Evolutionary conservation across 768 basidiomycete genomes (phyloP).

Genomic region (Saitozyma podzolica): DNA sequence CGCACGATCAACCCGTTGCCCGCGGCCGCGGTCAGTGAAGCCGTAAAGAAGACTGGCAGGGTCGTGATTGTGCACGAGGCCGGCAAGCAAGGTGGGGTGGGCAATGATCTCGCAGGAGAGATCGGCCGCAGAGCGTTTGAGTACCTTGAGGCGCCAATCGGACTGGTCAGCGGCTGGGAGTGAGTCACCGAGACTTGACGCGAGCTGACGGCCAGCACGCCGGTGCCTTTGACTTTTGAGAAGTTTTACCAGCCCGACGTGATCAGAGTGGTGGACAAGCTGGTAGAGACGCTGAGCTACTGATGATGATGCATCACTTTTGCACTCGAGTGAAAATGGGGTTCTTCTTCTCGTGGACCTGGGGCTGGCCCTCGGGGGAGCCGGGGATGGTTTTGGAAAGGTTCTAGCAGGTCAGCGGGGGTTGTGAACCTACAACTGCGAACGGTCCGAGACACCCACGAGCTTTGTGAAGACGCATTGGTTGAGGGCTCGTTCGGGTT

Average conservation of each 20-base stretch:
- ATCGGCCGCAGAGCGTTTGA: conserved; percentile 85
- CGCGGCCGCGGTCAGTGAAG: conserved; percentile 72
- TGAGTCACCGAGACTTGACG: conserved; percentile 58
- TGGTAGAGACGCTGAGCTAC: conserved; percentile 76
- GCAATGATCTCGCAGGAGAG: conserved; percentile 87
- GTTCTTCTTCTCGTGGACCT: conserved; percentile 82
- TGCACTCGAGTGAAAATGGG: conserved; percentile 82
- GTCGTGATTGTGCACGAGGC: conserved; percentile 92
- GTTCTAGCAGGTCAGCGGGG: conserved; percentile 60
- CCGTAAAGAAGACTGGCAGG: conserved; percentile 79
- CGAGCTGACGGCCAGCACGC: conserved; percentile 60
- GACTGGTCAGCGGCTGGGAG: conserved; percentile 90
- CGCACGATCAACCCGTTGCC: conserved; percentile 90
- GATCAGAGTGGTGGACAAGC: conserved; percentile 75
- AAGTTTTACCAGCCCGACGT: conserved; percentile 90
- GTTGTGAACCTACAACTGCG: no score
- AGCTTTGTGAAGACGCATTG: conserved; percentile 95
- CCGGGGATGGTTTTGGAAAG: conserved; percentile 89
- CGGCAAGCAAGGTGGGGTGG: conserved; percentile 80
- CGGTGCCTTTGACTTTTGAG: conserved; percentile 79
- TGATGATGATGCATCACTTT: conserved; percentile 59
- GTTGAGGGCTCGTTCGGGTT: conserved; percentile 83
- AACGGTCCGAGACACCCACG: conserved; percentile 58
- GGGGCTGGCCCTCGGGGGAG: conserved; percentile 73
- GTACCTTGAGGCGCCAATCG: conserved; percentile 82